Conservation (phyloP, 768 basidiomycete species). For the Austroboletus eburneus region DNA sequence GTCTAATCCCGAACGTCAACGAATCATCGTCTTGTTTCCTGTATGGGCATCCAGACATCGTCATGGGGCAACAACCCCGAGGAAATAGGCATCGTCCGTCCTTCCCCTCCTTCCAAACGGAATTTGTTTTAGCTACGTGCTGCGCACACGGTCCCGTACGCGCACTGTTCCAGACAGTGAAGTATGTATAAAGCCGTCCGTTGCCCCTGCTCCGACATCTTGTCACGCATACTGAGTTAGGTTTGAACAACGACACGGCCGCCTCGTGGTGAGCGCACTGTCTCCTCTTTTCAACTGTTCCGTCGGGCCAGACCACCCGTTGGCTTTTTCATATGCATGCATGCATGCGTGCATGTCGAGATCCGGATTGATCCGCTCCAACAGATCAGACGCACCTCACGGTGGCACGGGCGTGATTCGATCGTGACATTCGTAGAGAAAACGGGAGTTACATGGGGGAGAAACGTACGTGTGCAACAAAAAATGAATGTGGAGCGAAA, state of each 20-base stretch:
- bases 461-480: constrained; percentile 9
- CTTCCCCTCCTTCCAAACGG: no score
- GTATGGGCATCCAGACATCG: no score
- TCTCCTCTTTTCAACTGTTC: constrained; percentile 4
- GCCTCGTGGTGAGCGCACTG: constrained; percentile 29
- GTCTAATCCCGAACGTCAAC: no score
- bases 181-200: not conserved
- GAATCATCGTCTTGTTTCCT: no score
- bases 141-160: no score
- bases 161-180: not conserved
- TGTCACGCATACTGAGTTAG: constrained; percentile 17
- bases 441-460: constrained; percentile 10
- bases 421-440: constrained; percentile 17
- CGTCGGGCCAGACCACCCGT: constrained; percentile 4
- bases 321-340: not conserved
- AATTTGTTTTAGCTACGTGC: no score
- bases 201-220: not conserved
- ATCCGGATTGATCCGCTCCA: constrained; percentile 11
- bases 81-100: no score
- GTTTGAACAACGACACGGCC: constrained; percentile 8
- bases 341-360: not conserved
- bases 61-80: no score
- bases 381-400: constrained; percentile 9
- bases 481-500: constrained; percentile 11
- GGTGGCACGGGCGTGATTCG: constrained; percentile 4